A percentile compares a stretch with the other conserved stretches of the same genome.
phyloP scores from a whole-genome alignment of 805 yeast species.

The Metschnikowia arizonensis region DNA sequence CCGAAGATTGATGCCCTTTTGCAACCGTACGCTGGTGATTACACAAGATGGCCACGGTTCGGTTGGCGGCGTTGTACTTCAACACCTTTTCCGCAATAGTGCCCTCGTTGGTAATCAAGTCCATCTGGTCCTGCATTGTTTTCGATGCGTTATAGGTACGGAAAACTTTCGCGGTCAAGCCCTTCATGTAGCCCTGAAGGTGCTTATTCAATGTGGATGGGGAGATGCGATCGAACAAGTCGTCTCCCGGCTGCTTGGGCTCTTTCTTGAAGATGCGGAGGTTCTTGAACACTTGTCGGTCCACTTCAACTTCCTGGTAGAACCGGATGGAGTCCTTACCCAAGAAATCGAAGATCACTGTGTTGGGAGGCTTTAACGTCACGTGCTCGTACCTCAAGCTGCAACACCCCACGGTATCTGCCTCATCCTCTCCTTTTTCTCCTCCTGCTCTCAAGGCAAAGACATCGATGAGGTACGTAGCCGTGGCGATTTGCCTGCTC shows the following conservation, averaged over 20 bases:
- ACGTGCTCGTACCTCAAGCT: conserved; percentile 88
- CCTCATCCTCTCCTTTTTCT: conserved; percentile 94
- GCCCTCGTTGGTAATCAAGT: conserved; percentile 79
- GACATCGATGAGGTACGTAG: conserved; percentile 86
- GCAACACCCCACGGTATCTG: conserved; percentile 98
- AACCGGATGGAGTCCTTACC: conserved; percentile 95
- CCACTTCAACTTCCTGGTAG: conserved; percentile 90
- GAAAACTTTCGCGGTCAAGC: conserved; percentile 92
- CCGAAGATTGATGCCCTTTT: conserved; percentile 76
- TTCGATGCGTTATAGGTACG: conserved; percentile 96
- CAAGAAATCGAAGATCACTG: conserved; percentile 82
- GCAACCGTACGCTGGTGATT: conserved; percentile 93
- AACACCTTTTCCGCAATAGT: conserved; percentile 84
- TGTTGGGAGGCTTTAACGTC: conserved; percentile 77
- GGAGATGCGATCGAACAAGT: conserved; percentile 83
- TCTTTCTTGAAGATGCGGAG: conserved; percentile 79
- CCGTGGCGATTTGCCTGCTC: conserved; percentile 89
- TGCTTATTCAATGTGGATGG: conserved; percentile 81
- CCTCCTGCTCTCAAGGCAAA: conserved; percentile 98
- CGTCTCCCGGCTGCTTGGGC: conserved; percentile 90
- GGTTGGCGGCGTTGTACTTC: conserved; percentile 87
- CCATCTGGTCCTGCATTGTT: conserved; percentile 94
- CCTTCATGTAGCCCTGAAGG: conserved; percentile 85
- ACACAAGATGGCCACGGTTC: conserved; percentile 93
- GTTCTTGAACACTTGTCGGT: conserved; percentile 86